Evolutionary conservation across 2,329 filamentous ascomycete species (phyloP).

Genomic region (Epichloe bromicola): DNA sequence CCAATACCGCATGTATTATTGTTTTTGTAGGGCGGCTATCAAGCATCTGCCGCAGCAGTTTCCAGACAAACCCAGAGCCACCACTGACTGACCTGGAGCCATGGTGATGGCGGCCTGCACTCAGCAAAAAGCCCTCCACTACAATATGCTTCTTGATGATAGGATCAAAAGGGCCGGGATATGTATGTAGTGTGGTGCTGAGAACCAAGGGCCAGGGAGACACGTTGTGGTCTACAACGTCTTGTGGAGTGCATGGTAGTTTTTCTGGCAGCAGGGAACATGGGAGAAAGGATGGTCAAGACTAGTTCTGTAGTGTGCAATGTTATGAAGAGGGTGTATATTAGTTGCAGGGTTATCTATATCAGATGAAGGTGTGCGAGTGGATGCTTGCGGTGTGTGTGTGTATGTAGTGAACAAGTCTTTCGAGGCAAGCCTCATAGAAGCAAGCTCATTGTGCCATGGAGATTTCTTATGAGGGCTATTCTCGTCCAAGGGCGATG

Average conservation of each 20-base stretch:
- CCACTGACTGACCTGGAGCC: neutral
- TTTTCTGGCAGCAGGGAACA: constrained; percentile 3
- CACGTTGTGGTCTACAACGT: constrained; percentile 11
- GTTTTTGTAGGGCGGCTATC: neutral
- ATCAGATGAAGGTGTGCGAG: constrained; percentile 9
- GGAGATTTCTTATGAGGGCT: no score
- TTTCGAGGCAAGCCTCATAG: neutral
- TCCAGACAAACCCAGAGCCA: neutral
- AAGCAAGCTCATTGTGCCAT: neutral
- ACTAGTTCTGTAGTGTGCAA: constrained; percentile 11
- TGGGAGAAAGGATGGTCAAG: constrained; percentile 2
- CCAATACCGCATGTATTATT: neutral
- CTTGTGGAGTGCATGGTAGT: constrained; percentile 6
- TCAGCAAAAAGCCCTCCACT: neutral
- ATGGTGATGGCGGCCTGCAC: neutral
- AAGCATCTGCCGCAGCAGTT: constrained; percentile 5
- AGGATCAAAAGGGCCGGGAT: neutral
- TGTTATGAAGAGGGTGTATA: constrained; percentile 11
- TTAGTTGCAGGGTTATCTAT: constrained; percentile 18
- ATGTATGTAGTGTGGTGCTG: constrained; percentile 1
- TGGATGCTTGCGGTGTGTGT: neutral
- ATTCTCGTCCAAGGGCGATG: neutral
- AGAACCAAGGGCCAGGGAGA: constrained; percentile 1
- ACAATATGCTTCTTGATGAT: neutral
- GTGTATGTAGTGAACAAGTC: neutral